Base-by-base conservation (phyloP, 1,284 basidiomycete species). In the Tausonia pullulans region DNA sequence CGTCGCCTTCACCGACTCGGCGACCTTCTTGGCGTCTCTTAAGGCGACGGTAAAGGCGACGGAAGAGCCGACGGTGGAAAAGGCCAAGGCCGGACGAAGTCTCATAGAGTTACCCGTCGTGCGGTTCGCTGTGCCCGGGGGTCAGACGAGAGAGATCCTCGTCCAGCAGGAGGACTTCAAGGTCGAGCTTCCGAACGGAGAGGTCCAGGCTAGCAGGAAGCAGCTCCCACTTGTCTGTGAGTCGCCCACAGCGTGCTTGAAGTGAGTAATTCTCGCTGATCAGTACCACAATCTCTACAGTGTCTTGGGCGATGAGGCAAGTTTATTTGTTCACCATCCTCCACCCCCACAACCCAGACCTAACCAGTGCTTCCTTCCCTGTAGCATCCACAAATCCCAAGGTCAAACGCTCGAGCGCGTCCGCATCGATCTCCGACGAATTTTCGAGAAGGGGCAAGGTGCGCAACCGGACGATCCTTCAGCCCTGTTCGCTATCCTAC, bases 111-210 rank as follows among this genome's bases (percentile, higher is more conserved):
- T 82, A 63, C 91, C 91, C 3, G 79, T 91, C 2, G 89, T 95
- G 14, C 83, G 86, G 69, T 95, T 94, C 74, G 74, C 80, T 50
- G 77, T 88, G 1, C 81, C 86, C 2, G 13, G 74, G 53, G 81
- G 84, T 63, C 83, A 83, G 5, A 75, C 71, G 27, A 69, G 71
- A 77, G 81, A 72, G 57, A 78, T 85, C 70, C 74, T 88, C 50
- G 82, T 92, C 13, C 73, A 80, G 67, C 81, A 84, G 10, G 91
- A 95, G 69, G 75, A 73, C 7, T 96, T 88, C 83, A 95, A 91
- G 77, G 83, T 87, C 3, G 91, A 95, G 73, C 79, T 88, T 48
- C 87, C 88, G 13, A 86, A 79, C 72, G 91, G 90, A 0, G 87
- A 92, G 73, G 74, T 91, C 11, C 88, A 90, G 74, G 87, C 86